These are phyloP conservation scores for Saccharomycopsis oosterbeekiorum DNA, from an alignment of 805 yeast species.

Conservation along the genomic window DNA sequence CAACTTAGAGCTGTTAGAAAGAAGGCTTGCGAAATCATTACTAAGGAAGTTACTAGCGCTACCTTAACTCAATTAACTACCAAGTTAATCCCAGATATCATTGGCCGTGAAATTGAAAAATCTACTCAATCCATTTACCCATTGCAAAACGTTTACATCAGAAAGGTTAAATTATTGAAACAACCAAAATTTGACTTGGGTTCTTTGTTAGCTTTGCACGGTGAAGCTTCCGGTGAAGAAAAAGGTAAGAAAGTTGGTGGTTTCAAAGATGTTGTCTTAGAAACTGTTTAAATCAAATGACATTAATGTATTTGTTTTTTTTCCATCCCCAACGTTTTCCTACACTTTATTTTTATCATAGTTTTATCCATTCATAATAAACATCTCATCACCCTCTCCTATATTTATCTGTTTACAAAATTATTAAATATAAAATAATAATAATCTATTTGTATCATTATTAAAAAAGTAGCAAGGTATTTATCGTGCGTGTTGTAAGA, in stretches of 20 bases:
- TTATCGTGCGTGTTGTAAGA: background rate
- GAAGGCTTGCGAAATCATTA: slow-evolving; percentile 92
- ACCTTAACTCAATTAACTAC: slow-evolving; percentile 95
- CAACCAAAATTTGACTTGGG: slow-evolving; percentile 99
- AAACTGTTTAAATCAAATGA: slow-evolving; percentile 64
- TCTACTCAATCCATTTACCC: slow-evolving; percentile 92
- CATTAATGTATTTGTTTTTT: background rate
- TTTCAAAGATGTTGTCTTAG: slow-evolving; percentile 98
- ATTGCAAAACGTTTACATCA: slow-evolving; percentile 96
- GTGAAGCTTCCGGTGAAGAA: slow-evolving; percentile 89
- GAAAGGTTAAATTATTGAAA: slow-evolving; percentile 97
- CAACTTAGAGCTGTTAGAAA: slow-evolving; percentile 96
- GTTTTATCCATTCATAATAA: background rate
- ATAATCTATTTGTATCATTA: slow-evolving; percentile 1
- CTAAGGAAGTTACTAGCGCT: slow-evolving; percentile 90
- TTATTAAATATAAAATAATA: slow-evolving; percentile 1
- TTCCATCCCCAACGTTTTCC: background rate
- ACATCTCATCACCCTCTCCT: background rate
- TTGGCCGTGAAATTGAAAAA: slow-evolving; percentile 97
- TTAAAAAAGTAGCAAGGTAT: background rate
- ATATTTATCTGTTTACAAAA: slow-evolving; percentile 1
- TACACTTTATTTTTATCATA: slow-evolving; percentile 1
- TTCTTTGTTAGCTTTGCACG: slow-evolving; percentile 92
- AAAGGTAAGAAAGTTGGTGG: slow-evolving; percentile 96
- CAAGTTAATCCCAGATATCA: slow-evolving; percentile 97